phyloP scores from a whole-genome alignment of 1,139 yeast species.

The Sugiyamaella xylanicola region DNA sequence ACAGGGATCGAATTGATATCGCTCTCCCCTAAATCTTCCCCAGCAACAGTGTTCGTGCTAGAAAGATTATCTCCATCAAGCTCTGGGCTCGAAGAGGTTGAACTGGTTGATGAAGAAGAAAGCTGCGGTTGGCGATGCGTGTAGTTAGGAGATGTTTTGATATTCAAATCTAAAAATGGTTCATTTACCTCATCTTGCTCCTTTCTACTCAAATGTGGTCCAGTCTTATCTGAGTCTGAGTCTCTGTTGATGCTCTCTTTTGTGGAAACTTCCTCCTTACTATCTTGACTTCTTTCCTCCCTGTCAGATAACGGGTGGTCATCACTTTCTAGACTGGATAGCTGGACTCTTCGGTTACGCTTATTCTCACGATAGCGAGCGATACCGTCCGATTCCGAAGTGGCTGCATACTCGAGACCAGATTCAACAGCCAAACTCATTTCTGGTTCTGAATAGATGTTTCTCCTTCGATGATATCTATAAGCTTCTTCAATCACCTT shows the following conservation, averaged over 20 bases:
- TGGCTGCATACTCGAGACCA: background rate
- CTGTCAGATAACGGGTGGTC: conserved; percentile 6
- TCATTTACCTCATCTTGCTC: too few relatives aligned
- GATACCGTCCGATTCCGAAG: background rate
- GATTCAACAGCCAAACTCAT: background rate
- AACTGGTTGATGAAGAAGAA: conserved; percentile 10
- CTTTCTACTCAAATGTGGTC: too few relatives aligned
- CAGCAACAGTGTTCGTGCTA: too few relatives aligned
- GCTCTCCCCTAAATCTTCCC: too few relatives aligned
- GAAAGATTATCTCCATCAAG: background rate
- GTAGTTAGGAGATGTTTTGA: background rate
- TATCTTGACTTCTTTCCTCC: background rate
- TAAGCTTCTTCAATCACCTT: background rate
- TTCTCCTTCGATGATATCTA: background rate
- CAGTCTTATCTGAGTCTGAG: too few relatives aligned
- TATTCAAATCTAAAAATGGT: too few relatives aligned
- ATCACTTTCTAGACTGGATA: background rate
- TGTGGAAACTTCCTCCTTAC: too few relatives aligned
- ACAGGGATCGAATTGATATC: too few relatives aligned
- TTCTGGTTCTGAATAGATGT: too few relatives aligned
- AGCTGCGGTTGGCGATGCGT: conserved; percentile 2
- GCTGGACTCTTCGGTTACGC: background rate
- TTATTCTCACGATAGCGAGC: background rate
- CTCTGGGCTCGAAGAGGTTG: conserved; percentile 1
- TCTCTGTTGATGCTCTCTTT: too few relatives aligned